phyloP scores from a whole-genome alignment of 768 basidiomycete species.

The Lactarius evosmus region DNA sequence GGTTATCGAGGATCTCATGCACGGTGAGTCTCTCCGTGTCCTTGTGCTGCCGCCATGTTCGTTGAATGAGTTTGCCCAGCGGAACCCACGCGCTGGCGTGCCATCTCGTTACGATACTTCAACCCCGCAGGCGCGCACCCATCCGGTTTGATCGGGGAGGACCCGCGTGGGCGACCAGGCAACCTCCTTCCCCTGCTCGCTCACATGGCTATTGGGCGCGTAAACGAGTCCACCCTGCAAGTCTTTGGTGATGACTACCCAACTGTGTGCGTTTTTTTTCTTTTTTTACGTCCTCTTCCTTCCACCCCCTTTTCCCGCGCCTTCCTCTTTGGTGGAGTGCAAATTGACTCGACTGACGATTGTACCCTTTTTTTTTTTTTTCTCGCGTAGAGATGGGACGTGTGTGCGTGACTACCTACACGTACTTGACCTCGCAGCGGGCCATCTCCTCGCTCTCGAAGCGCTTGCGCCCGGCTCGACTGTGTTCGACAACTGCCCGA shows the following conservation, averaged over 20 bases:
- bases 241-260: constrained; percentile 98
- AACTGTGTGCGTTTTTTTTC: constrained; percentile 58
- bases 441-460: constrained; percentile 88
- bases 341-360: not conserved
- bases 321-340: not conserved
- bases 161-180: constrained; percentile 91
- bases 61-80: constrained; percentile 42
- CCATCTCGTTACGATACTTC: constrained; percentile 92
- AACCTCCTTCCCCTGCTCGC: constrained; percentile 92
- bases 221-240: constrained; percentile 55
- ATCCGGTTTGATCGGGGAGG: constrained; percentile 92
- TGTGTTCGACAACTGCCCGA: constrained; percentile 55
- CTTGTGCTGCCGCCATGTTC: not conserved
- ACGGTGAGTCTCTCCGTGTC: constrained; percentile 46
- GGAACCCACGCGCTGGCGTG: constrained; percentile 67
- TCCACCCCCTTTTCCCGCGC: too few species aligned
- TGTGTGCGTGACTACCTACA: constrained; percentile 97
- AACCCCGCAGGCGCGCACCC: constrained; percentile 99
- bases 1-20: constrained; percentile 84
- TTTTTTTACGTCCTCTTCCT: not conserved
- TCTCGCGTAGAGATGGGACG: constrained; percentile 72
- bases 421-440: constrained; percentile 90
- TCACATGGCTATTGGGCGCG: constrained; percentile 90
- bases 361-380: not conserved
- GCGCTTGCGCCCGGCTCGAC: constrained; percentile 62